Percentiles rank a stretch among this genome's conserved stretches.
phyloP scores from a whole-genome alignment of 164 flowering plant genomes.

The Tetracentron sinense region DNA sequence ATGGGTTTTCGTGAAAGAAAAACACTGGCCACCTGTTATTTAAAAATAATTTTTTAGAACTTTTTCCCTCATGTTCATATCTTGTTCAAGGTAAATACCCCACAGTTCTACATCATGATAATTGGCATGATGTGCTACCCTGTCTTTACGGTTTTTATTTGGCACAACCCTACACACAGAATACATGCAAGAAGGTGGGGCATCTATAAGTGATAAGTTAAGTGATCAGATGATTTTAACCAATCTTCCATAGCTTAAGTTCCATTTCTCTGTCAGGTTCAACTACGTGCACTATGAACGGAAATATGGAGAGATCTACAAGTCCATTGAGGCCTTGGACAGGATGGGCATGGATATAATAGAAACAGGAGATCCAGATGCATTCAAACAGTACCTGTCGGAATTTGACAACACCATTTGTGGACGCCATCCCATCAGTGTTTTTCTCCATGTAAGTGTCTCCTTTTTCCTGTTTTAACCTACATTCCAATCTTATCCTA shows the following conservation, averaged over 20 bases:
- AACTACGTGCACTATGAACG: constrained; percentile 71
- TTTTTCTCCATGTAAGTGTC: constrained; percentile 81
- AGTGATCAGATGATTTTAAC: not conserved
- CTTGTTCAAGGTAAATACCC: no score
- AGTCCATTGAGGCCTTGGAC: constrained; percentile 91
- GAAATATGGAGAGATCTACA: constrained; percentile 79
- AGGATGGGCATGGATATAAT: constrained; percentile 95
- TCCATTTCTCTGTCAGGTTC: constrained; percentile 41
- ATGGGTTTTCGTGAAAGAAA: no score
- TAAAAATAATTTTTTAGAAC: no score
- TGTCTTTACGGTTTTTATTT: no score
- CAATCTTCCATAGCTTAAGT: not conserved
- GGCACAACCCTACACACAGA: no score
- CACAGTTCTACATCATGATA: no score
- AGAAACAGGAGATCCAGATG: constrained; percentile 87
- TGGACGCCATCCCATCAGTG: constrained; percentile 95
- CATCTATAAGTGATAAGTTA: not conserved
- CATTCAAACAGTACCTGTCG: constrained; percentile 65
- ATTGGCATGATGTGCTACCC: no score
- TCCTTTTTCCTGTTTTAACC: not conserved
- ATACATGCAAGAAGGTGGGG: no score
- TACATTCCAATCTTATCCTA: no score
- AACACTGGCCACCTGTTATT: no score
- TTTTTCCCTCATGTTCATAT: no score
- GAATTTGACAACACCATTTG: constrained; percentile 91